Evolutionary conservation across 495 filamentous ascomycete genomes (phyloP).

Genomic region (Xylaria nigripes): DNA sequence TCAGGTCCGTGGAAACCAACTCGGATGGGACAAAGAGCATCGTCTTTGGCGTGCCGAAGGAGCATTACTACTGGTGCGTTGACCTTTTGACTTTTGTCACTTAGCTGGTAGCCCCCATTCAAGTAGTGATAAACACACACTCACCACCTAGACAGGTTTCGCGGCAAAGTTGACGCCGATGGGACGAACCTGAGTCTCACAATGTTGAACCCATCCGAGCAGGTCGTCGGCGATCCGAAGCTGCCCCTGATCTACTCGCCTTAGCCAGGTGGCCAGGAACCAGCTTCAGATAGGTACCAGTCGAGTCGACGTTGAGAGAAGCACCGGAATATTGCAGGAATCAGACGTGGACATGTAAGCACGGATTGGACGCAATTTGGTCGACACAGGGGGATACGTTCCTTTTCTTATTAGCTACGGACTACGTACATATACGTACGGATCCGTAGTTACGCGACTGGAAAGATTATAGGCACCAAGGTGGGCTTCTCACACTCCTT

Average conservation of each 20-base stretch:
- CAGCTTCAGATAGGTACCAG: too few species aligned
- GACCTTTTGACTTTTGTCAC: neutral
- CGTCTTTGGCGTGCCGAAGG: neutral
- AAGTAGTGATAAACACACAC: too few species aligned
- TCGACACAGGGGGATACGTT: neutral
- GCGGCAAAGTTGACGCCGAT: neutral
- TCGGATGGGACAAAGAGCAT: neutral
- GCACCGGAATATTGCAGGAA: neutral
- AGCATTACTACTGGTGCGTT: neutral
- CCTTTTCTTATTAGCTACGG: neutral
- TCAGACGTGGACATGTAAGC: neutral
- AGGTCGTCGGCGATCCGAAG: neutral
- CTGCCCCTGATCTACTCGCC: neutral
- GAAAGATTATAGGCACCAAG: too few species aligned
- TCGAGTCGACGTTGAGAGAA: too few species aligned
- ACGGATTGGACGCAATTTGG: neutral
- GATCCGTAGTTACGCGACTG: too few species aligned
- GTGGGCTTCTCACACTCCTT: too few species aligned
- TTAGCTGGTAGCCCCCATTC: neutral
- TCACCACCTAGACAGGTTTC: neutral
- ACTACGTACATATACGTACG: too few species aligned
- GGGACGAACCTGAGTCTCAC: neutral
- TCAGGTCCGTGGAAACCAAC: neutral
- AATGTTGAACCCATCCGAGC: neutral
- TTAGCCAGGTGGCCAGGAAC: neutral